Percentiles rank a stretch among this genome's conserved stretches.
phyloP scores from a whole-genome alignment of 129 eudicot genomes.

The Apium graveolens region DNA sequence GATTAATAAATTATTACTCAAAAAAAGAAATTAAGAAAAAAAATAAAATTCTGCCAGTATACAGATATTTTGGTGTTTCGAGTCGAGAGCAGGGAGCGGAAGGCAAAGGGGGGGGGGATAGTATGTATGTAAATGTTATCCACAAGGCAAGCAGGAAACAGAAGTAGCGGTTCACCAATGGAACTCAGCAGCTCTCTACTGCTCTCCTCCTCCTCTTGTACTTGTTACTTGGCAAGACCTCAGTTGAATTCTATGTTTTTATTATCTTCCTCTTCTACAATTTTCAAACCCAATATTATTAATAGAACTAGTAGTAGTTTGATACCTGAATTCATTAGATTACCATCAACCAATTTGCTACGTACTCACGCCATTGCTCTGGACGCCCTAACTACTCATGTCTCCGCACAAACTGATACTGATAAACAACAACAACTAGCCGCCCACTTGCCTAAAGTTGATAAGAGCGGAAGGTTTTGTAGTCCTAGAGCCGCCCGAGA shows the following conservation, averaged over 20 bases:
- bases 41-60: too few relatives aligned
- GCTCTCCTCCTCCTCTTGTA: slow-evolving; percentile 11
- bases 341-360: slow-evolving; percentile 19
- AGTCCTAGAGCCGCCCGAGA: slow-evolving; percentile 99
- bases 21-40: too few relatives aligned
- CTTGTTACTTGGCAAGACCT: slow-evolving; percentile 9
- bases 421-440: neutral
- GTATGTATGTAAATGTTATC: neutral
- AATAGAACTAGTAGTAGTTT: too few relatives aligned
- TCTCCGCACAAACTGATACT: slow-evolving; percentile 13
- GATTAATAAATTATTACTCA: too few relatives aligned
- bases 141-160: neutral
- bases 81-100: too few relatives aligned
- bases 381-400: slow-evolving; percentile 12
- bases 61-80: too few relatives aligned
- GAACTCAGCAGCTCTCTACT: slow-evolving; percentile 32
- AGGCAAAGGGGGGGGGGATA: too few relatives aligned
- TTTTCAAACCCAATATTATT: too few relatives aligned
- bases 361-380: slow-evolving; percentile 30
- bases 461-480: slow-evolving; percentile 87
- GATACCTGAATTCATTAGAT: slow-evolving; percentile 18
- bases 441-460: slow-evolving; percentile 53
- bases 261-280: slow-evolving; percentile 1
- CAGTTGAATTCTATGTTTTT: slow-evolving; percentile 13
- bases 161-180: slow-evolving; percentile 11